These are phyloP conservation scores for Claviceps sorghi DNA, from an alignment of 2,329 filamentous ascomycete genomes.

Conservation along the genomic window DNA sequence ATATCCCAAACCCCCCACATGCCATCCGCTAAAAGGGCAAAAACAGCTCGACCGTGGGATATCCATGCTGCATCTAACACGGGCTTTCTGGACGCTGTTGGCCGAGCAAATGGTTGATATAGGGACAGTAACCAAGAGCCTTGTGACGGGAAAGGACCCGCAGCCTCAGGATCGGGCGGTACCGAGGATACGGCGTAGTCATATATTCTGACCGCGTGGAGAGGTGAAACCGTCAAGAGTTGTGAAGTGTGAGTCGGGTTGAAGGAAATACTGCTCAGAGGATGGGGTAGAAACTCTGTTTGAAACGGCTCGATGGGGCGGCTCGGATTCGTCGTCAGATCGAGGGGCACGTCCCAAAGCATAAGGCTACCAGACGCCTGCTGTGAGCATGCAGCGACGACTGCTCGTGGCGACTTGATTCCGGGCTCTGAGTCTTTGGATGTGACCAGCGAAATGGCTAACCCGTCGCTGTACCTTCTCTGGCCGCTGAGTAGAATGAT, in stretches of 20 bases:
- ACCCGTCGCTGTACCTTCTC: conserved; percentile 34
- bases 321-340: conserved; percentile 18
- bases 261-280: conserved; percentile 42
- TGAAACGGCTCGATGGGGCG: conserved; percentile 38
- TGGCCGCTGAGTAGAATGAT: conserved; percentile 40
- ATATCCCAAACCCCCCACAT: conserved; percentile 58
- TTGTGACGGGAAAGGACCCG: conserved; percentile 38
- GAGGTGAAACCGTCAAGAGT: conserved; percentile 39
- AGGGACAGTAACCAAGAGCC: conserved; percentile 52
- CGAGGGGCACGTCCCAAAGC: conserved; percentile 43
- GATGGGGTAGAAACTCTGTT: conserved; percentile 40
- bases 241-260: conserved; percentile 45
- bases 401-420: conserved; percentile 24
- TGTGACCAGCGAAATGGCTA: conserved; percentile 39
- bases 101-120: conserved; percentile 40
- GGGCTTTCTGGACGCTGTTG: conserved; percentile 37
- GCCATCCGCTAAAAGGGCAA: conserved; percentile 45
- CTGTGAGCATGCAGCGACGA: conserved; percentile 45
- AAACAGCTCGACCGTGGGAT: conserved; percentile 41
- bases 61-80: conserved; percentile 51
- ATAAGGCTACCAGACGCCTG: conserved; percentile 45
- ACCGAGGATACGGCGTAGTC: conserved; percentile 42
- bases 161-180: conserved; percentile 33
- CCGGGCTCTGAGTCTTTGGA: conserved; percentile 26
- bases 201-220: conserved; percentile 45